phyloP scores from a whole-genome alignment of 2,329 filamentous ascomycete species.

The Neophaeococcomyces mojaviensis region DNA sequence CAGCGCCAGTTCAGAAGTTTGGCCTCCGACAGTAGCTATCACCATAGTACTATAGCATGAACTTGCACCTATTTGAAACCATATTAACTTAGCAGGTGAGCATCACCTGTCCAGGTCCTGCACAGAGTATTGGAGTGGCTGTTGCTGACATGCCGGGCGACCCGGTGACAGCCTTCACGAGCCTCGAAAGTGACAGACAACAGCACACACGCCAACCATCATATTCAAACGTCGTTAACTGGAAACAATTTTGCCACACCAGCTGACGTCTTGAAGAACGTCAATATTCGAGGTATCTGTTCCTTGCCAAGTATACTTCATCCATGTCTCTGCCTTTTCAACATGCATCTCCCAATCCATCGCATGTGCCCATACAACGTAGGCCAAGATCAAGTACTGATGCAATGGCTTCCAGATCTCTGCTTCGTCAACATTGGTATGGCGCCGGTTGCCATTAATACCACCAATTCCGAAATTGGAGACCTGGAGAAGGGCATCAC shows the following conservation, averaged over 20 bases:
- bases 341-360: background rate
- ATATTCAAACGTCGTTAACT: no score
- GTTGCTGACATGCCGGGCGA: no score
- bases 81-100: background rate
- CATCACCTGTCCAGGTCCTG: background rate
- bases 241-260: no score
- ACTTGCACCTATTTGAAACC: background rate
- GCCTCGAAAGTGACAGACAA: no score
- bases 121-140: no score
- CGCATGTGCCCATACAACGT: background rate
- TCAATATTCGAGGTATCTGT: no score
- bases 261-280: no score
- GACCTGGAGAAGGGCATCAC: background rate
- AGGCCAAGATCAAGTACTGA: background rate
- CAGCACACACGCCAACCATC: no score
- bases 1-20: background rate
- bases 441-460: background rate
- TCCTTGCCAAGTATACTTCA: no score
- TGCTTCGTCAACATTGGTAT: slow-evolving; percentile 5
- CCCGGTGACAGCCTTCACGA: no score
- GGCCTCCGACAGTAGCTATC: background rate
- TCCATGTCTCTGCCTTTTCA: no score
- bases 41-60: background rate
- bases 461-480: background rate
- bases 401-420: slow-evolving; percentile 1